phyloP scores from a whole-genome alignment of 2,329 filamentous ascomycete species.

The Byssothecium circinans region DNA sequence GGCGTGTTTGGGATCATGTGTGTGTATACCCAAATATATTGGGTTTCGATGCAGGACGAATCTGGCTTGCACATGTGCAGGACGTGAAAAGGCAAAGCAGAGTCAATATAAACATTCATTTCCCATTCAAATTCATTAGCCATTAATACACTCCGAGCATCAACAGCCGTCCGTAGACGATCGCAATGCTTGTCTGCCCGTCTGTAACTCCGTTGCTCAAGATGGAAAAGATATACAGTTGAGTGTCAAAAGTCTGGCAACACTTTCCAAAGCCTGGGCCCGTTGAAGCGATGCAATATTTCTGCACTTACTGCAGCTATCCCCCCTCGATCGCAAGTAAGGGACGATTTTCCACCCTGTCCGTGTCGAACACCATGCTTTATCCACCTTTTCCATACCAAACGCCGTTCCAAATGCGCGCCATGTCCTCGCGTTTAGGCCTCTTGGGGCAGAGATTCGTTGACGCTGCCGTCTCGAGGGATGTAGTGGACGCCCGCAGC shows the following conservation, averaged over 20 bases:
- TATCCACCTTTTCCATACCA: not conserved
- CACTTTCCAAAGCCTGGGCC: no score
- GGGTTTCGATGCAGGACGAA: slow-evolving; percentile 1
- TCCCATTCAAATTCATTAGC: no score
- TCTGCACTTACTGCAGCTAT: no score
- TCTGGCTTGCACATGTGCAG: no score
- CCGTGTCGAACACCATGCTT: slow-evolving; percentile 1
- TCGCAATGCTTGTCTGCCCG: not conserved
- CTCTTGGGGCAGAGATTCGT: slow-evolving; percentile 40
- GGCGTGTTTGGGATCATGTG: slow-evolving; percentile 1
- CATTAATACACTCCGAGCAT: no score
- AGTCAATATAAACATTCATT: no score
- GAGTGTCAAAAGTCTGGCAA: no score
- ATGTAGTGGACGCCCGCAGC: slow-evolving; percentile 64
- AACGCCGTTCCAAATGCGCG: no score
- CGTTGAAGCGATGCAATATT: no score
- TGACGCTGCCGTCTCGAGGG: slow-evolving; percentile 48
- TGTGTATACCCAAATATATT: slow-evolving; percentile 12
- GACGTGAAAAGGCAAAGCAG: no score
- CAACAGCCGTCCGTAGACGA: no score
- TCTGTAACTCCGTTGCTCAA: slow-evolving; percentile 31
- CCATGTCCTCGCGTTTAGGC: slow-evolving; percentile 3
- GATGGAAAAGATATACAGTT: no score
- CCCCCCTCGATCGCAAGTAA: not conserved
- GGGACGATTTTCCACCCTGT: not conserved